Base-by-base conservation (phyloP, 306 rosid species). In the Hylodesmum podocarpum region DNA sequence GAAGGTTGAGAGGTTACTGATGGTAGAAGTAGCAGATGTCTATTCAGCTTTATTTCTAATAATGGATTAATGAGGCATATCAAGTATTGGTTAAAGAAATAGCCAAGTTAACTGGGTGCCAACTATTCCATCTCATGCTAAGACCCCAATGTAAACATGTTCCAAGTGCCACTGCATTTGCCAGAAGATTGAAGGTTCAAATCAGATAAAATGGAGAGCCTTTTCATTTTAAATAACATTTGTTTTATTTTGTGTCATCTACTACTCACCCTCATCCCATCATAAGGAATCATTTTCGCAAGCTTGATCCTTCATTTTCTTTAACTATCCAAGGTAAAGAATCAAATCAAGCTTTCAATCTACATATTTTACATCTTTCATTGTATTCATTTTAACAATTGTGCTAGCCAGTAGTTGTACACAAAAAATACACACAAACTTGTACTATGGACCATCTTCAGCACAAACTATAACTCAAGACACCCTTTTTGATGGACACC, bases 341-440 rank as follows among this genome's bases (percentile, higher is more conserved):
- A 67, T n/a, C 40, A 66, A 81, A 75, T 49, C 43, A 61, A 19
- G 13, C 15, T 47, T 66, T 50, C 16, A 31, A 76, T 61, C 54
- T 25, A 36, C 11, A 74, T 36, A 74, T 47, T 81, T 79, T 49
- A 76, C 75, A 46, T 22, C 76, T 37, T 44, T 46, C 49, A 24
- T 36, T 33, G 39, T 25, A 31, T 43, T 78, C 44, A 36, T 33
- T 16, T 41, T 28, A 28, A 65, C 29, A 70, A 57, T 34, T 29
- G 68, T 64, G 40, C 59, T 51, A 18, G 34, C 61, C 66, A 76
- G 64, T 22, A 49, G 36, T 58, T 49, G 62, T 53, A 61, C 27
- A 81, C 85, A 80, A 14, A 72, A 25, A 66, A 66, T 77, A 81
- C 64, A 73, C 27, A 62, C 16, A 63, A 72, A 54, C 66, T 49